A percentile compares a stretch with the other conserved stretches of the same genome.
These are phyloP conservation scores for Lactarius akahatsu DNA, from an alignment of 768 basidiomycete genomes.

Conservation along the genomic window DNA sequence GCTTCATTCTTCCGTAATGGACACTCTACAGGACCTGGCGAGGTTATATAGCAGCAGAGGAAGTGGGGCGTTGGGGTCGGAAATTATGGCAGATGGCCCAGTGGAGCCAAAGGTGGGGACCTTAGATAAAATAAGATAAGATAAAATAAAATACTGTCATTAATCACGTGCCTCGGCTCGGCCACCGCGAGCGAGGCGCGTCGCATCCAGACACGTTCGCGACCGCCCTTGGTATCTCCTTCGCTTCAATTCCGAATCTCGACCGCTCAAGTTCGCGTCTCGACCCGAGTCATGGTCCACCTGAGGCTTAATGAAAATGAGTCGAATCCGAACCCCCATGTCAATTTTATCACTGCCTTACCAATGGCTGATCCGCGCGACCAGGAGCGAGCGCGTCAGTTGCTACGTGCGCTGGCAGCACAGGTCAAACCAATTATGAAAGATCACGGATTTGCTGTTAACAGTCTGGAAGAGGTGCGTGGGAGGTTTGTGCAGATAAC, in stretches of 20 bases:
- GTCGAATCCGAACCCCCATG: constrained; percentile 68
- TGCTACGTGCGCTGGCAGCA: constrained; percentile 76
- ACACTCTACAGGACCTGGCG: not conserved
- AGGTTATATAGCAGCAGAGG: constrained; percentile 10
- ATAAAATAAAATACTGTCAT: not conserved
- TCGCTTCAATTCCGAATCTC: constrained; percentile 1
- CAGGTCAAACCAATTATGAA: constrained; percentile 87
- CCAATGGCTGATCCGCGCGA: constrained; percentile 42
- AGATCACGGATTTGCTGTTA: constrained; percentile 68
- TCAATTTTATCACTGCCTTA: constrained; percentile 74
- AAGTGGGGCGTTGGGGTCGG: constrained; percentile 15
- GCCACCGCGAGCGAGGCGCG: not conserved
- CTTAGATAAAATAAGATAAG: constrained; percentile 15
- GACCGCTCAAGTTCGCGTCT: constrained; percentile 4
- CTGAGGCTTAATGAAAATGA: constrained; percentile 66
- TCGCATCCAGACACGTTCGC: constrained; percentile 1
- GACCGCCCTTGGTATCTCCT: not conserved
- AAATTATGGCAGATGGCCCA: constrained; percentile 11
- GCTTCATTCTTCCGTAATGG: constrained; percentile 56
- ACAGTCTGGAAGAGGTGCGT: constrained; percentile 77
- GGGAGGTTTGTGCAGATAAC: not conserved
- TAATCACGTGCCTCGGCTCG: constrained; percentile 1
- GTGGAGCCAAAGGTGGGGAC: constrained; percentile 6
- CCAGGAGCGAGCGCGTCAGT: constrained; percentile 65
- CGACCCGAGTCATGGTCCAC: constrained; percentile 58